Conservation (phyloP, 352 stramenopile species). For the Phytophthora sp. region DNA sequence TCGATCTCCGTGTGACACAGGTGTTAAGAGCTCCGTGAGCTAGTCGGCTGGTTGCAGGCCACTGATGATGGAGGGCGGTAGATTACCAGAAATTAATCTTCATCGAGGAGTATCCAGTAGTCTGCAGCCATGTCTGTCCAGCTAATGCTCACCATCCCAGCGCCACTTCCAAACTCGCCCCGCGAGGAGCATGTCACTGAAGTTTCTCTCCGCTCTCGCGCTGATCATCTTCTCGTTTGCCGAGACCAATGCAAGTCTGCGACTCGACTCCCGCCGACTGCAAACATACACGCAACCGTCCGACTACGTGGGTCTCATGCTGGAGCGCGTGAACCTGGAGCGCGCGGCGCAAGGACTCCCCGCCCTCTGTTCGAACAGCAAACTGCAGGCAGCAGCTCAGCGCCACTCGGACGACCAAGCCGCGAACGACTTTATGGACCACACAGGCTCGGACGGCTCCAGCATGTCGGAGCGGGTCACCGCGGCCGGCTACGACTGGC, state of each 20-base stretch:
- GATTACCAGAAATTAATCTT: constrained; percentile 13
- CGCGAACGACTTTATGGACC: constrained; percentile 52
- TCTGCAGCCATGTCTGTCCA: constrained; percentile 18
- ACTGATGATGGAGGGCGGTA: constrained; percentile 16
- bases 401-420: constrained; percentile 50
- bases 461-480: constrained; percentile 42
- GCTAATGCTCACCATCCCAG: constrained; percentile 6
- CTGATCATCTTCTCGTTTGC: constrained; percentile 6
- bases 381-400: constrained; percentile 26
- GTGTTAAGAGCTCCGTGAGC: not conserved
- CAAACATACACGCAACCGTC: constrained; percentile 27
- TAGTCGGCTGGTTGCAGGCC: constrained; percentile 9
- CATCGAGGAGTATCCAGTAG: constrained; percentile 25
- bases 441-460: constrained; percentile 48
- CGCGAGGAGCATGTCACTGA: constrained; percentile 1
- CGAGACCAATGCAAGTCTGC: not conserved
- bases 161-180: constrained; percentile 10
- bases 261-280: constrained; percentile 11
- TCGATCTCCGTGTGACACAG: constrained; percentile 7
- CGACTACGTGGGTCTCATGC: constrained; percentile 37
- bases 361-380: constrained; percentile 46
- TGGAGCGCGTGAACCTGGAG: constrained; percentile 55
- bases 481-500: constrained; percentile 51
- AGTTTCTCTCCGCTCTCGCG: not conserved
- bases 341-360: constrained; percentile 38